Evolutionary conservation across 2,329 filamentous ascomycete genomes (phyloP).

Genomic region (Pestalotiopsis sp.): DNA sequence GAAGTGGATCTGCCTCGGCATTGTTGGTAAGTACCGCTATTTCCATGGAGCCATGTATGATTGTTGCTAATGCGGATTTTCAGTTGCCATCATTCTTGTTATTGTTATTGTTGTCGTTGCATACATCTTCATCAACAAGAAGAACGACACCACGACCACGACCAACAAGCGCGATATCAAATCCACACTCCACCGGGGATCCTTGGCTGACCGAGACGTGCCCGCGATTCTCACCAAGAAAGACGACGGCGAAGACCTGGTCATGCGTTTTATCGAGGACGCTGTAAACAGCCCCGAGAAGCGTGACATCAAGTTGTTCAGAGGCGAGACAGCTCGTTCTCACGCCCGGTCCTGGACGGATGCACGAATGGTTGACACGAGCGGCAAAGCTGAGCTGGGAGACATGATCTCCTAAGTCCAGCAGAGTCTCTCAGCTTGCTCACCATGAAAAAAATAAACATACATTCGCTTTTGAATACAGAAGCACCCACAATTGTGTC

Average conservation of each 20-base stretch:
- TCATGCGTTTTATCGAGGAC: constrained; percentile 1
- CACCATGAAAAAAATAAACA: neutral
- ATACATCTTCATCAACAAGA: constrained; percentile 24
- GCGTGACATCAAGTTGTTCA: constrained; percentile 15
- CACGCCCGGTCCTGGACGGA: constrained; percentile 9
- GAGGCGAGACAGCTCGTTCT: constrained; percentile 10
- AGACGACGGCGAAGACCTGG: neutral
- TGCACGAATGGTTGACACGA: neutral
- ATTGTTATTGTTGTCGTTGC: constrained; percentile 50
- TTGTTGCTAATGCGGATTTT: constrained; percentile 27
- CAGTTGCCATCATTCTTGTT: constrained; percentile 55
- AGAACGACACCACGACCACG: neutral
- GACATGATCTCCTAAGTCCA: neutral
- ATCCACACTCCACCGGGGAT: constrained; percentile 5
- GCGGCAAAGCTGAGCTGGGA: neutral
- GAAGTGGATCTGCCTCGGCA: constrained; percentile 95
- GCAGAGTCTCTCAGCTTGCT: neutral
- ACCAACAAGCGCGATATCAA: constrained; percentile 9
- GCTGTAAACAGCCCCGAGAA: constrained; percentile 2
- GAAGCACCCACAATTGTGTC: neutral
- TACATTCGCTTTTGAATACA: neutral
- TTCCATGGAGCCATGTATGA: neutral
- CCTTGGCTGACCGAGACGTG: neutral
- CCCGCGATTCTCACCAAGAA: neutral
- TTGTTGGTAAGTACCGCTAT: constrained; percentile 55